These are phyloP conservation scores for Ramaria sp. DNA, from an alignment of 768 basidiomycete genomes.

Conservation along the genomic window DNA sequence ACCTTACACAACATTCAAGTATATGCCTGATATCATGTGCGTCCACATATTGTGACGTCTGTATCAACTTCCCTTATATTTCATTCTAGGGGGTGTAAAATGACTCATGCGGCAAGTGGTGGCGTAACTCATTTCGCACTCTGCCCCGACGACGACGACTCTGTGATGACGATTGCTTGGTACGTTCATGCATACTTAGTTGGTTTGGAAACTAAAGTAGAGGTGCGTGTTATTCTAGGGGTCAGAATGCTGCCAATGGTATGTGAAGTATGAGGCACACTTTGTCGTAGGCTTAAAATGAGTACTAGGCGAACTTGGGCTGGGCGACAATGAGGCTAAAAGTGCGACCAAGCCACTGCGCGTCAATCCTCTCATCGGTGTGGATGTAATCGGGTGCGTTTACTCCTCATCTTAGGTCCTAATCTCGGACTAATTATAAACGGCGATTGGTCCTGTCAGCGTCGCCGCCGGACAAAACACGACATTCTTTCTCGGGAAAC, in stretches of 20 bases:
- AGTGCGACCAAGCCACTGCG: conserved; percentile 75
- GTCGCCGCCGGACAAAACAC: conserved; percentile 83
- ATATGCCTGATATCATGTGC: conserved; percentile 78
- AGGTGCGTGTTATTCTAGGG: conserved; percentile 17
- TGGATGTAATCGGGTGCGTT: conserved; percentile 71
- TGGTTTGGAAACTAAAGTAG: background rate
- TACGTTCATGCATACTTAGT: background rate
- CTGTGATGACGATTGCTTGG: conserved; percentile 77
- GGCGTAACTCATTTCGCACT: conserved; percentile 85
- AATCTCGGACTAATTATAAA: background rate
- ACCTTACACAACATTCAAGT: conserved; percentile 79
- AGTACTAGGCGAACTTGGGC: conserved; percentile 58
- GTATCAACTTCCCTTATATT: background rate
- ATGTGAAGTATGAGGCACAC: conserved; percentile 5
- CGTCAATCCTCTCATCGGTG: conserved; percentile 57
- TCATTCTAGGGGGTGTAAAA: conserved; percentile 61
- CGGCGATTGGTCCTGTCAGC: conserved; percentile 25
- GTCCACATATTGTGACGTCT: conserved; percentile 14
- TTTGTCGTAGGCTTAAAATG: background rate
- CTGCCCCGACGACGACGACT: conserved; percentile 61
- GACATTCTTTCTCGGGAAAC: conserved; percentile 70
- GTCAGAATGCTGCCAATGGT: conserved; percentile 83
- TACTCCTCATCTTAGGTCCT: background rate
- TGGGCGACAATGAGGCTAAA: conserved; percentile 73
- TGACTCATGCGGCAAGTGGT: conserved; percentile 56